A percentile compares a stretch with the other conserved stretches of the same genome.
Conservation (phyloP, 2,329 filamentous ascomycete species). For the Hypomyces rosellus region DNA sequence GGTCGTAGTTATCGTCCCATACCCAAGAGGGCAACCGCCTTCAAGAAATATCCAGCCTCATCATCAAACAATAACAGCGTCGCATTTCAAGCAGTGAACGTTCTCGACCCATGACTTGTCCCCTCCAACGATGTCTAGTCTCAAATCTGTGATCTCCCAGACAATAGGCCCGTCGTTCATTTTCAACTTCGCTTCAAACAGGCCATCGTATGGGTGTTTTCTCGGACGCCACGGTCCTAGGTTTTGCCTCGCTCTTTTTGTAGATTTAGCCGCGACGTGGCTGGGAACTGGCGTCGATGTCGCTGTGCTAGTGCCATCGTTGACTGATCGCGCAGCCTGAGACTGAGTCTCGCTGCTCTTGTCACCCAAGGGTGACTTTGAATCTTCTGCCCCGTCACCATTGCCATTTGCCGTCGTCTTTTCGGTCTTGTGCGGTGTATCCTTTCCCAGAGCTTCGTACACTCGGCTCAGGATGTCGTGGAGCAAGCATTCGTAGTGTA, state of each 20-base stretch:
- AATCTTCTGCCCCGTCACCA: constrained; percentile 33
- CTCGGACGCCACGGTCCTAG: too few species aligned
- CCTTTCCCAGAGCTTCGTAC: constrained; percentile 43
- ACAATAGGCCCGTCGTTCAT: constrained; percentile 42
- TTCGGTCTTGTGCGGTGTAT: constrained; percentile 39
- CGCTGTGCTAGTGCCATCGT: constrained; percentile 14
- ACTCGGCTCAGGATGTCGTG: constrained; percentile 47
- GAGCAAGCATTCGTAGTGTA: constrained; percentile 57
- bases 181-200: constrained; percentile 45
- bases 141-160: constrained; percentile 47
- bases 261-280: constrained; percentile 16
- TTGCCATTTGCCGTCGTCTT: constrained; percentile 17
- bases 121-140: constrained; percentile 40
- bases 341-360: constrained; percentile 40
- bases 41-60: neutral
- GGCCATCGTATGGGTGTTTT: constrained; percentile 45
- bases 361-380: constrained; percentile 47
- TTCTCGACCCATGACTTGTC: constrained; percentile 49
- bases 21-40: too few species aligned
- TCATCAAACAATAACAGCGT: constrained; percentile 37
- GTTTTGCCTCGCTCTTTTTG: too few species aligned
- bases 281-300: constrained; percentile 25
- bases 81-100: constrained; percentile 44
- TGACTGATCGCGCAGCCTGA: constrained; percentile 21
- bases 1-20: too few species aligned